phyloP scores from a whole-genome alignment of 1,139 yeast genomes.

The Suhomyces anneliseae region DNA sequence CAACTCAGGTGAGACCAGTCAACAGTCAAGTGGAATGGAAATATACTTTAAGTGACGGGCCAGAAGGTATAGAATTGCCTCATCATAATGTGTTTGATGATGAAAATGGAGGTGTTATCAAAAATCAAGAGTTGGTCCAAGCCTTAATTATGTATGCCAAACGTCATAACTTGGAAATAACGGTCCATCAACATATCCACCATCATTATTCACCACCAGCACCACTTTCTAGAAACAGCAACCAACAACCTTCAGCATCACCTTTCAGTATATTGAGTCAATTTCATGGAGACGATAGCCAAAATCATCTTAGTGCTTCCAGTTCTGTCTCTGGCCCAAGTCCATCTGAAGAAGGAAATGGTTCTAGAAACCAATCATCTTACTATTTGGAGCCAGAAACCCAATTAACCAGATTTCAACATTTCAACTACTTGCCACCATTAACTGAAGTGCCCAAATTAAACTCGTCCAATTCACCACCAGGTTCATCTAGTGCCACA shows the following conservation, averaged over 20 bases:
- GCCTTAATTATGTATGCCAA: constrained; percentile 63
- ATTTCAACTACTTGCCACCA: constrained; percentile 73
- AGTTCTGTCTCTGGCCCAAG: constrained; percentile 7
- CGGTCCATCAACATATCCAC: constrained; percentile 84
- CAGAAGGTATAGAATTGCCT: constrained; percentile 12
- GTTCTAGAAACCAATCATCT: neutral
- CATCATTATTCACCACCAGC: constrained; percentile 56
- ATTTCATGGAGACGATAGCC: constrained; percentile 1
- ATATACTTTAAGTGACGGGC: constrained; percentile 25
- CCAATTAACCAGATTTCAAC: constrained; percentile 59
- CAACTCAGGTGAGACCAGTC: constrained; percentile 2
- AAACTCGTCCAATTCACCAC: constrained; percentile 53
- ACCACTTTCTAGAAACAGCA: neutral
- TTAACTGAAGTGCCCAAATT: constrained; percentile 69
- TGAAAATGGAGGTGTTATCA: constrained; percentile 47
- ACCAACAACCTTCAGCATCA: constrained; percentile 9
- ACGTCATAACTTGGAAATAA: constrained; percentile 56
- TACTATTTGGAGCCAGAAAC: constrained; percentile 53
- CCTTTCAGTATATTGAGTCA: constrained; percentile 4
- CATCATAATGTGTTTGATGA: constrained; percentile 12
- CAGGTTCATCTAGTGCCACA: constrained; percentile 24
- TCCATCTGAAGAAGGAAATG: constrained; percentile 5
- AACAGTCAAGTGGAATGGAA: constrained; percentile 32
- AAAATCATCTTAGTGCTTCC: constrained; percentile 5
- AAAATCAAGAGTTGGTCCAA: constrained; percentile 53